Base-by-base conservation (phyloP, 1,284 basidiomycete genomes). In the Apiotrichum sp. region DNA sequence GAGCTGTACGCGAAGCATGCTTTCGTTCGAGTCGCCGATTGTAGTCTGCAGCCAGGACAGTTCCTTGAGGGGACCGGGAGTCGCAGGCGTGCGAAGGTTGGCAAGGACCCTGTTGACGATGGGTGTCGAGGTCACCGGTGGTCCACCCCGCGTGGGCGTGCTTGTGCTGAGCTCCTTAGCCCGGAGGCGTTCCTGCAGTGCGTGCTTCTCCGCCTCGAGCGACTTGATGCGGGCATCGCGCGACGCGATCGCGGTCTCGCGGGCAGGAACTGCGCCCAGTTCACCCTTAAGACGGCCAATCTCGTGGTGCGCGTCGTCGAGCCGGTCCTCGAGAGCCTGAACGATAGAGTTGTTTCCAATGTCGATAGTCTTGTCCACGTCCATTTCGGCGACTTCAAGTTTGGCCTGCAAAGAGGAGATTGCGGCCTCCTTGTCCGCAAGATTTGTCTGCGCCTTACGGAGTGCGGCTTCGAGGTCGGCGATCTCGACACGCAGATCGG, bases 231-330 rank as follows among this genome's bases (percentile, higher is more conserved):
- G 60, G 1, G 66, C 64, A 47, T 76, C 68, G 10, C 67, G 62
- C 1, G 66, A 50, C 16, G 71, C 70, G 16, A 74, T 44, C 0
- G 67, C 61, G 1, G 68, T 63, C 46, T 69, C 63, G 16, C 65
- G 67, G 44, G 66, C 65, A 1, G 72, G 72, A 0, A 66, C 57
- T 2, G 65, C 60, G 0, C 55, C 80, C 31, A 92, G 77, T 47
- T 87, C 72, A 1, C 83, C 80, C 48, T 82, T 83, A 46, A 95
- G 77, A 16, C 84, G 81, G 0, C 85, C 87, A 56, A 92, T 87
- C 70, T 93, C 89, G 65, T 80, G 83, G 68, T 89, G 81, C 0
- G 91, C 90, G 1, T 84, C 82, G 59, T 89, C 86, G 31, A 93
- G 80, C 61, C 92, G 87, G 5, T 80, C 79, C 69, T 93, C 88